phyloP scores from a whole-genome alignment of 2,329 filamentous ascomycete genomes.

The Sporothrix protearum region DNA sequence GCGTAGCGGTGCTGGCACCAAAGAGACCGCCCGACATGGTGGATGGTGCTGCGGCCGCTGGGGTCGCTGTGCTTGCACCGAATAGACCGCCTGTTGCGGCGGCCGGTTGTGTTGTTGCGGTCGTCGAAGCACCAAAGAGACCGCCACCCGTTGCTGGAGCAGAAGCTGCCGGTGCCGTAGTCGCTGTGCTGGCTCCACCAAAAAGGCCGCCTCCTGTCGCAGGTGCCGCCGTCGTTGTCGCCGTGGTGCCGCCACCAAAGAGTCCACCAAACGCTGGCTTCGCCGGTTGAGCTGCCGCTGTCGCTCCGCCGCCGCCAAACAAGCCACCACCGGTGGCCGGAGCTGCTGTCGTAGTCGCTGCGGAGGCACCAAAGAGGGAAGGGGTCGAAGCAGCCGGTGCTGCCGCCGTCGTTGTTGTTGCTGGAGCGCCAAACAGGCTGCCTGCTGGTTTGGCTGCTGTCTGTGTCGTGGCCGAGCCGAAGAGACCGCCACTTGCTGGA shows the following conservation, averaged over 20 bases:
- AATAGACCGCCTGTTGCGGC: conserved; percentile 30
- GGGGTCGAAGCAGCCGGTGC: conserved; percentile 13
- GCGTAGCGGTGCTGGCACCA: conserved; percentile 1
- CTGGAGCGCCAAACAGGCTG: conserved; percentile 25
- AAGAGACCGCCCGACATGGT: conserved; percentile 21
- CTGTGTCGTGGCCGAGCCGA: conserved; percentile 34
- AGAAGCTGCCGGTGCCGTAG: neutral
- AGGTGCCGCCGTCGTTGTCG: conserved; percentile 2
- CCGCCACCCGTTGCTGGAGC: conserved; percentile 2
- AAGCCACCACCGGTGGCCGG: neutral
- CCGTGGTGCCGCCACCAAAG: conserved; percentile 32
- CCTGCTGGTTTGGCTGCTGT: conserved; percentile 28
- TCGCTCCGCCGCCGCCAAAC: conserved; percentile 17
- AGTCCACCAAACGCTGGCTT: conserved; percentile 23
- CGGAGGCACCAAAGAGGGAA: conserved; percentile 19
- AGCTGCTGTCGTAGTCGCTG: conserved; percentile 11
- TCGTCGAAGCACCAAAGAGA: conserved; percentile 35
- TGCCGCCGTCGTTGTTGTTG: conserved; percentile 18
- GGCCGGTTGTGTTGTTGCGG: conserved; percentile 27
- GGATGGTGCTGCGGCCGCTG: neutral
- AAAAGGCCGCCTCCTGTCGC: neutral
- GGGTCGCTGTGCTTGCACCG: conserved; percentile 22
- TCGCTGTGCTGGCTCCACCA: neutral
- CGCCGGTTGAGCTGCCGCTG: conserved; percentile 15
- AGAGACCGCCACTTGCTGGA: conserved; percentile 30